phyloP scores from a whole-genome alignment of 352 stramenopile species.

The Phytophthora tentaculata region DNA sequence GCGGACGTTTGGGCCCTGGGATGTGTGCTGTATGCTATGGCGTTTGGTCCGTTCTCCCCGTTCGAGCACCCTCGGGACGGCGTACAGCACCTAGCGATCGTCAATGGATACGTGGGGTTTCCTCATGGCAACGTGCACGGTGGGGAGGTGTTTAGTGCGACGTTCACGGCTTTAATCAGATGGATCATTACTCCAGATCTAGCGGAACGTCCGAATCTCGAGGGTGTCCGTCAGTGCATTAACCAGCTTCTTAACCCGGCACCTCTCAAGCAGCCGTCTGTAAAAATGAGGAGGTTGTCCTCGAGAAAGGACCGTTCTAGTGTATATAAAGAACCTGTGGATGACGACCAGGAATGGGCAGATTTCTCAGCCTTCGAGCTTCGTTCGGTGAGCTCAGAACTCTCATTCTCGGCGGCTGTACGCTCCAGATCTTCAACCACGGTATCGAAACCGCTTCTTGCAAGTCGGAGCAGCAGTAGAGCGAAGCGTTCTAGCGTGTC shows the following conservation, averaged over 20 bases:
- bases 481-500: conserved; percentile 14
- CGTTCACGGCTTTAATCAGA: conserved; percentile 65
- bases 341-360: conserved; percentile 29
- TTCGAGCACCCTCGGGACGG: conserved; percentile 80
- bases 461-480: conserved; percentile 14
- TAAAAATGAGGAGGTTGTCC: conserved; percentile 12
- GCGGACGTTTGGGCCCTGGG: conserved; percentile 93
- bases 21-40: conserved; percentile 91
- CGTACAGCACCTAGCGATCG: conserved; percentile 61
- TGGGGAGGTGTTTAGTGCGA: conserved; percentile 55
- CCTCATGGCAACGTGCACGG: conserved; percentile 21
- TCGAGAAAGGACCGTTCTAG: conserved; percentile 10
- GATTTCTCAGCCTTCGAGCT: conserved; percentile 38
- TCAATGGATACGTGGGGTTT: conserved; percentile 75
- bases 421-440: conserved; percentile 8
- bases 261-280: conserved; percentile 17
- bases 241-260: conserved; percentile 26
- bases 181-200: conserved; percentile 77
- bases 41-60: conserved; percentile 90
- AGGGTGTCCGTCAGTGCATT: conserved; percentile 45
- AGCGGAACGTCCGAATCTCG: conserved; percentile 63
- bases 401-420: conserved; percentile 13
- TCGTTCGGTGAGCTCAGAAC: conserved; percentile 8
- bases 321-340: conserved; percentile 3
- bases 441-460: conserved; percentile 7